Conservation (phyloP, 106 monocot genomes). For the Alisma plantagoaquatica region DNA sequence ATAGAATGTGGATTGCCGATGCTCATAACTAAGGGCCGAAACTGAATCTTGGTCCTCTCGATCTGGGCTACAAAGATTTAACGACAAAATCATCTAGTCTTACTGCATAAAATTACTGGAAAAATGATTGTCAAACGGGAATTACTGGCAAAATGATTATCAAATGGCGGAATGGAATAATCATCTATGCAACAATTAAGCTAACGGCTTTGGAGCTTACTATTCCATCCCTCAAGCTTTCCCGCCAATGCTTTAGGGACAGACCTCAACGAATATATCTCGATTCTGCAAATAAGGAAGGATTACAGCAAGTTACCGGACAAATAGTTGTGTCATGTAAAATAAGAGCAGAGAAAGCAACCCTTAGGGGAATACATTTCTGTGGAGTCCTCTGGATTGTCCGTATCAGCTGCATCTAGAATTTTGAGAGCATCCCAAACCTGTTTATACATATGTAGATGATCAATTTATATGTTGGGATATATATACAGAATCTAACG, state of each 20-base stretch:
- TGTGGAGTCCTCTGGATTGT: constrained; percentile 40
- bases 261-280: constrained; percentile 65
- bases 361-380: constrained; percentile 40
- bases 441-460: constrained; percentile 19
- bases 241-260: constrained; percentile 65
- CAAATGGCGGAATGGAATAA: no score
- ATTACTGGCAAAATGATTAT: no score
- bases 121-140: no score
- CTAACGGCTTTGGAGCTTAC: constrained; percentile 33
- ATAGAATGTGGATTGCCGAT: no score
- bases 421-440: constrained; percentile 80
- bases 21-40: no score
- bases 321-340: no score
- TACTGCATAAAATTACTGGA: no score
- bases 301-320: background rate
- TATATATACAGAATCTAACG: background rate
- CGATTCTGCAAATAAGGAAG: constrained; percentile 38
- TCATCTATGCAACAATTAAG: no score
- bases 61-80: no score
- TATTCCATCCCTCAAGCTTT: constrained; percentile 80
- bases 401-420: constrained; percentile 59
- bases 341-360: no score
- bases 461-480: background rate
- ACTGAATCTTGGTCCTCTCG: no score
- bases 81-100: no score